Evolutionary conservation across 768 basidiomycete genomes (phyloP), one percentile per base, ranked within the genome.

Genomic region (Rhodotorula toruloides): DNA sequence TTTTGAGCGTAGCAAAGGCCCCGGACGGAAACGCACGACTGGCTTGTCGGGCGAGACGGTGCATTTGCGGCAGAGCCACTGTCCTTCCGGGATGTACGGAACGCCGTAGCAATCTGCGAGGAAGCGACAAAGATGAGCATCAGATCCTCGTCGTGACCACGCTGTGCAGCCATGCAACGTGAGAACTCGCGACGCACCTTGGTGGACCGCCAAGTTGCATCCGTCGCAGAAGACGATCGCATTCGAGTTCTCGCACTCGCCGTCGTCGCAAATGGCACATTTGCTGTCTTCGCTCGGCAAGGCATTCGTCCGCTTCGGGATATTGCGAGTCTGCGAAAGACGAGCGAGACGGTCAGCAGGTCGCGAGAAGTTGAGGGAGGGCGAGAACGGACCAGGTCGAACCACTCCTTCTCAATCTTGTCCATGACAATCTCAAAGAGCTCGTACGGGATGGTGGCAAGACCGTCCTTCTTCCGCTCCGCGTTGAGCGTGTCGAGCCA

Each of bases 211-310:
- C 34, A 99, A 80, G 77, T 98, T 98, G 77, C 96, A 99, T 0
- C 94, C 96, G 76, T 99, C 96, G 76, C 96, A 99, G 75, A 99
- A 99, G 10, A 99, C 93, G 73, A 98, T 99, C 12, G 92, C 96
- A 77, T 98, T 99, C 64, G 89, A 91, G 75, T 97, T 96, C 80
- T 99, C 96, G 59, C 92, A 94, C 74, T 99, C 96, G 4, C 91
- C 90, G 75, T 99, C 96, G 75, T 99, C 96, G 74, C 96, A 99
- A 48, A 99, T 88, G 10, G 91, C 88, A 76, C 96, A 99, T 0
- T 89, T 91, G 17, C 91, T 91, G 76, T 99, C 96, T 79, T 99
- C 93, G 3, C 88, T 90, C 0, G 93, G 90, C 72, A 97, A 81
- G 12, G 86, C 89, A 58, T 89, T 82, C 74, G 90, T 87, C 1